Base-by-base conservation (phyloP, 106 monocot genomes). In the Dioscorea alata region DNA sequence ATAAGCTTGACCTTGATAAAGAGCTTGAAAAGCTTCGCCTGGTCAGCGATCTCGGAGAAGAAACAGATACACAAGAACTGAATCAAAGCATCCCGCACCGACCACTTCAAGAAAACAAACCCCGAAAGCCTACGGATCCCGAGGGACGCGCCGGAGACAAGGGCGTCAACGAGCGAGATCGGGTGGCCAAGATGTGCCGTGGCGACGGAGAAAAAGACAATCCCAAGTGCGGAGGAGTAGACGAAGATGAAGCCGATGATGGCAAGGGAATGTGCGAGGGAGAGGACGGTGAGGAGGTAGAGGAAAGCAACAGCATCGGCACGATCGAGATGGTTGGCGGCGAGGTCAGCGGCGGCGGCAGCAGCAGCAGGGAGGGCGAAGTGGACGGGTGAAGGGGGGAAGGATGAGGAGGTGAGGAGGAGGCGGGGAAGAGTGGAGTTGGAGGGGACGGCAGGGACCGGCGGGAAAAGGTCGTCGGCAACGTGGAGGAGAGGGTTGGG, bases 21-120 rank as follows among this genome's bases (percentile, higher is more conserved):
- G 14, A 91, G 81, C 65, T 87, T 91, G 61, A 91, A 84, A 15
- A 84, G 64, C 68, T 70, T 69, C 12, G 23, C 33, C 71, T 84
- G 78, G 56, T 87, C 83, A 13, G 32, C 60, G 52, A 87, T 61
- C 50, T 84, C 79, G n/a, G 82, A 76, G 28, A 91, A 82, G 72
- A 87, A 87, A 60, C 73, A 69, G 34, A 84, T 63, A 53, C 69
- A 87, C 25, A 91, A 73, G 63, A 91, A 68, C 73, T 91, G 91
- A n/a, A 73, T 68, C 28, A 84, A 32, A 1, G 79, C 79, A 48
- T 91, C 91, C 62, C 87, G 61, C 15, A 74, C 70, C 0, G 84
- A 78, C 91, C 87, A 91, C 19, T 74, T 65, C 31, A 91, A 69
- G 84, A 87, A 91, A 7, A 76, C 73, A 61, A 87, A 77, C n/a